Base-by-base conservation (phyloP, 2,329 filamentous ascomycete species). In the Nakataea oryzae region DNA sequence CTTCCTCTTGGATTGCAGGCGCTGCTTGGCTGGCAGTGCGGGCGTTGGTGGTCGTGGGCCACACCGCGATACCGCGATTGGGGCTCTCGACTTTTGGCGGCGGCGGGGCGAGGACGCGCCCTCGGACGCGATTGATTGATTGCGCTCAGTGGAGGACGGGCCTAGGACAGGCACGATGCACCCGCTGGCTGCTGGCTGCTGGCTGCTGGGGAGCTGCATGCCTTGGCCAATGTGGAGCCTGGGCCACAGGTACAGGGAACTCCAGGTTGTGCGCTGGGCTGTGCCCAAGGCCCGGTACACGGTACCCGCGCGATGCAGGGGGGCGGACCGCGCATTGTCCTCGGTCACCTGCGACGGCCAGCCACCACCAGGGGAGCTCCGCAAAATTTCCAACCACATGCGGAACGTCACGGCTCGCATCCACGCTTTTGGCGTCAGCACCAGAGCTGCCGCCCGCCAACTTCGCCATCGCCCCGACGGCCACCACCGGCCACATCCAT, bases 401-500 rank as follows among this genome's bases (percentile, higher is more conserved):
- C 57, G 58, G 47, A 50, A 60, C 58, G 54, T 60, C 58, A 60
- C 47, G 58, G 41, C 41, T 54, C 41, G 34, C 41, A n/a, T 50
- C 41, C 41, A 50, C 41, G 58, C 58, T n/a, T 59, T 60, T 60
- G 58, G 41, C 58, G 47, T 60, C 41, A 21, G 41, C 41, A 50
- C 41, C 26, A 41, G 28, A 60, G 32, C 47, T 54, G 58, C 58
- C 54, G 41, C 34, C 41, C 34, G 41, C 58, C 29, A 47, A 62
- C 60, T 47, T 30, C 27, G 28, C 60, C 63, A 66, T 66, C 63
- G 47, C 59, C 61, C 58, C 67, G 55, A 58, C 70, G 63, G 64
- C 75, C 74, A 65, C 74, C 75, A 67, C 68, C 78, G 77, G 76
- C 73, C 66, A 69, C 68, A 70, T 73, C 64, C 75, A 82, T 83